Base-by-base conservation (phyloP, 768 basidiomycete genomes). In the Candolleomyces aberdarensis region DNA sequence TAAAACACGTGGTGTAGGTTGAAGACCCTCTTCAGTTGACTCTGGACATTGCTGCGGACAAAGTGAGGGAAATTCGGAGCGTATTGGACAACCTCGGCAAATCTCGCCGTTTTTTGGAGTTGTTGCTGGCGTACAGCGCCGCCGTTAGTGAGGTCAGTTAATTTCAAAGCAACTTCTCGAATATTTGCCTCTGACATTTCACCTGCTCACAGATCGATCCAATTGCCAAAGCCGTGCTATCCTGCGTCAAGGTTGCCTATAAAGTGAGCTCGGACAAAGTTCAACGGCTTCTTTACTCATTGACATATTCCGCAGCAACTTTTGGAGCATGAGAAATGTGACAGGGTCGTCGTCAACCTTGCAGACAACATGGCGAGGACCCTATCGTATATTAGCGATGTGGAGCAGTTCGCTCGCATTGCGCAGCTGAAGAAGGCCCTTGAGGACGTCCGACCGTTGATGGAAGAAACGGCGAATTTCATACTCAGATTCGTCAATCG, bases 401-500 rank as follows among this genome's bases (percentile, higher is more conserved):
- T 69, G 0, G 56, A 66, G 41, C 67, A 72, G 55, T 71, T 72
- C 49, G 66, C 66, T 1, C 57, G 62, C 17, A 47, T 67, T 1
- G 48, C 19, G 0, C 64, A 70, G 48, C 57, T 72, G 54, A 68
- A 65, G 56, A 52, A 63, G 41, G 63, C 66, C 17, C 63, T 72
- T 3, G 65, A 67, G 39, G 69, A 70, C 15, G 61, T 71, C 2
- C 17, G 52, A 32, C 66, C 64, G 2, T 58, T 72, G 14, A 62
- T 72, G 54, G 63, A 66, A 13, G 65, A 68, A 3, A 68, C 70
- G 7, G 60, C 64, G 1, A 70, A 66, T 36, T 71, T 71, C 49
- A 67, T 69, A 15, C 13, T 68, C 13, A 49, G 51, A 43, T 65
- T 57, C 32, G 60, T 59, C 4, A 60, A 53, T 49, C 63, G 62